Percentiles rank a stretch among this genome's conserved stretches.
phyloP scores from a whole-genome alignment of 129 eudicot genomes.

The Scalesia atractyloides region DNA sequence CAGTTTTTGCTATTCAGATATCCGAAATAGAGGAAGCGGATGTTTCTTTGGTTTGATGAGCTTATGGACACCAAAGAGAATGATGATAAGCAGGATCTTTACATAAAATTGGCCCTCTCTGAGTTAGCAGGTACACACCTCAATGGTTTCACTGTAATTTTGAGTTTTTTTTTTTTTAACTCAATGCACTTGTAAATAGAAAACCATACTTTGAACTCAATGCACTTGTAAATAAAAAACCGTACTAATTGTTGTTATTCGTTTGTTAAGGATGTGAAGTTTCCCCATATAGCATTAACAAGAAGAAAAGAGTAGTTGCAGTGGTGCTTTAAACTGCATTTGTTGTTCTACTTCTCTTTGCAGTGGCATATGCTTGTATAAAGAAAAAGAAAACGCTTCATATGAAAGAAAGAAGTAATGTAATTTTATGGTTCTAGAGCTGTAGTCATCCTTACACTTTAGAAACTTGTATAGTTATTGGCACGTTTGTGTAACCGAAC shows the following conservation, averaged over 20 bases:
- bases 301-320: neutral
- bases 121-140: constrained; percentile 25
- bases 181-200: neutral
- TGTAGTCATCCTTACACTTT: no score
- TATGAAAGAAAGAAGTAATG: neutral
- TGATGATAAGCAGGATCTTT: constrained; percentile 24
- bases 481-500: no score
- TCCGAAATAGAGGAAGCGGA: constrained; percentile 32
- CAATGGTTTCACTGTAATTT: neutral
- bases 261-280: neutral
- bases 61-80: constrained; percentile 30
- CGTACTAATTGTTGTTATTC: neutral
- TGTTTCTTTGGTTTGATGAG: constrained; percentile 42
- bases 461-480: neutral
- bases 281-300: neutral
- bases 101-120: constrained; percentile 34
- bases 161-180: neutral
- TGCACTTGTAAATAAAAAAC: no score
- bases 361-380: neutral
- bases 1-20: constrained; percentile 22
- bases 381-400: neutral
- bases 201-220: no score
- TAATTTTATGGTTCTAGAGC: no score
- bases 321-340: neutral
- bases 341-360: neutral